These are phyloP conservation scores for Pleurotus tuber-regium DNA, from an alignment of 768 basidiomycete genomes.

Conservation along the genomic window DNA sequence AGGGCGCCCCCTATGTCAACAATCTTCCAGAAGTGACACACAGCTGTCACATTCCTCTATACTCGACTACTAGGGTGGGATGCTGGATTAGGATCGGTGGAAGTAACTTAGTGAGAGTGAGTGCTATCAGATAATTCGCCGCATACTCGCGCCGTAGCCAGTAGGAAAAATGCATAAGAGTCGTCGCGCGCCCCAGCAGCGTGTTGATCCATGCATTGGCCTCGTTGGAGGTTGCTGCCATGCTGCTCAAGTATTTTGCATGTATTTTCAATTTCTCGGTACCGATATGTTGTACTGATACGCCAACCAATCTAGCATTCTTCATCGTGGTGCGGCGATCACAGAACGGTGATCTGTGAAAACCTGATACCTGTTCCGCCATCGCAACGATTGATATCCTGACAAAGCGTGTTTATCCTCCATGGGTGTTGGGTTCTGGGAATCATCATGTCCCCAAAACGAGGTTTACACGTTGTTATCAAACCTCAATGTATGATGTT, in stretches of 20 bases:
- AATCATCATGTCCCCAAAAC: constrained; percentile 6
- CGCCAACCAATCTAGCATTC: neutral
- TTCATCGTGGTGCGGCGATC: constrained; percentile 4
- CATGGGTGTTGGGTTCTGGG: constrained; percentile 5
- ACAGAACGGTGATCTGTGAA: constrained; percentile 4
- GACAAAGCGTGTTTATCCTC: neutral
- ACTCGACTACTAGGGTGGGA: neutral
- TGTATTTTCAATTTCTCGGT: neutral
- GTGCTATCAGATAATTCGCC: neutral
- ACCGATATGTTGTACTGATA: neutral
- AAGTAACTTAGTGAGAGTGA: constrained; percentile 5
- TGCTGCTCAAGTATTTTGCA: neutral
- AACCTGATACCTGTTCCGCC: neutral
- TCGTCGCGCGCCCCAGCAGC: neutral
- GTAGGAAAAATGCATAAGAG: constrained; percentile 1
- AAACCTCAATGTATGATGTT: neutral
- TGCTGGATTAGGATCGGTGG: constrained; percentile 2
- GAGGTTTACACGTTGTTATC: constrained; percentile 12
- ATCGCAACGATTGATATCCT: neutral
- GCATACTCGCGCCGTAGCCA: neutral
- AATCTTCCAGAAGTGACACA: constrained; percentile 8
- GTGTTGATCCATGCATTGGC: constrained; percentile 4
- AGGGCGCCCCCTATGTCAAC: constrained; percentile 8
- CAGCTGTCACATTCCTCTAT: constrained; percentile 4
- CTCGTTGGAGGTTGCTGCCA: constrained; percentile 3